phyloP scores from a whole-genome alignment of 2,329 filamentous ascomycete species.

The Colletotrichum sp. region DNA sequence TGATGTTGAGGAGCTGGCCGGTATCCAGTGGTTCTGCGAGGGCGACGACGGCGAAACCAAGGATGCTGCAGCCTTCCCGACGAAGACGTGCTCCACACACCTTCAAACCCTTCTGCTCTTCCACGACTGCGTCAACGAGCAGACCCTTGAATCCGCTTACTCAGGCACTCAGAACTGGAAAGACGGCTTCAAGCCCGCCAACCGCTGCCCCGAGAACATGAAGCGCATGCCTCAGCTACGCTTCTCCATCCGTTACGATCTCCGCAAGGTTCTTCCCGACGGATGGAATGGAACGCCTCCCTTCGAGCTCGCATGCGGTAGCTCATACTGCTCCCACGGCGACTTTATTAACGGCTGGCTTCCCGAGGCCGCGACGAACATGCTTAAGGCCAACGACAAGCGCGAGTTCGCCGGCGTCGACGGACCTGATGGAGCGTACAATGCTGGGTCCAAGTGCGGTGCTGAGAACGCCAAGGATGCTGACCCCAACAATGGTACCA shows the following conservation, averaged over 20 bases:
- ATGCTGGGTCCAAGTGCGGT: constrained; percentile 25
- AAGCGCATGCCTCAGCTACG: constrained; percentile 52
- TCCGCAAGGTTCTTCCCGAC: constrained; percentile 44
- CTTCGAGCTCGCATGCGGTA: constrained; percentile 45
- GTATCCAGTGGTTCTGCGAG: constrained; percentile 35
- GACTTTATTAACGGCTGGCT: constrained; percentile 56
- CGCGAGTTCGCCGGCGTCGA: constrained; percentile 41
- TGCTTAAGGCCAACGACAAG: constrained; percentile 39
- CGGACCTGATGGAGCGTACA: constrained; percentile 31
- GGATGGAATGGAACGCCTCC: constrained; percentile 50
- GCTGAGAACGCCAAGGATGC: constrained; percentile 40
- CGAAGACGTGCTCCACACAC: constrained; percentile 30
- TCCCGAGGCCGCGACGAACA: constrained; percentile 41
- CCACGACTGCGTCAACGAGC: constrained; percentile 28
- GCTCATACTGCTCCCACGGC: constrained; percentile 47
- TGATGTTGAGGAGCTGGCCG: constrained; percentile 21
- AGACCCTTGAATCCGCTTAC: constrained; percentile 28
- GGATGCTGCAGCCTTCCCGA: constrained; percentile 32
- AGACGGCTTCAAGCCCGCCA: constrained; percentile 23
- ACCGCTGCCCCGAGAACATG: constrained; percentile 46
- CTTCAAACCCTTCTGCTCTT: constrained; percentile 28
- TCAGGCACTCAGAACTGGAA: constrained; percentile 18
- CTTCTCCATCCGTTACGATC: constrained; percentile 52
- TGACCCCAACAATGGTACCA: constrained; percentile 44
- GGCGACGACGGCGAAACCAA: constrained; percentile 25